Percentiles rank a stretch among this genome's conserved stretches.
Evolutionary conservation across 73 alveolate genomes (phyloP).

Genomic region (Paramecium tetraurelia): DNA sequence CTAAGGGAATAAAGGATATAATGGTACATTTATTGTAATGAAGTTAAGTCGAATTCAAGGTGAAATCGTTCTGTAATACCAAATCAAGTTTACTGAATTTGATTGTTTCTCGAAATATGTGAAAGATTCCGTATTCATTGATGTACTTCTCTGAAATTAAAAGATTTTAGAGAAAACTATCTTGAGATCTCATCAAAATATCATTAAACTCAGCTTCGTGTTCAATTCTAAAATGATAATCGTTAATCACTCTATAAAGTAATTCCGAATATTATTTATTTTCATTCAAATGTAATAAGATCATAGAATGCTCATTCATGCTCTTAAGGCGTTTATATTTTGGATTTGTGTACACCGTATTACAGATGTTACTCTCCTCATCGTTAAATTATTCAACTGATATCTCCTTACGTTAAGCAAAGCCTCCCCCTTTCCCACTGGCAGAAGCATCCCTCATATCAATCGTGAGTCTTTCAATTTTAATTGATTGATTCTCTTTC

Average conservation of each 20-base stretch:
- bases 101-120: not conserved
- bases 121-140: not conserved
- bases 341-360: not conserved
- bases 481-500: not conserved
- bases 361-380: not conserved
- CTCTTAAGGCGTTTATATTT: not conserved
- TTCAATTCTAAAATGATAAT: not conserved
- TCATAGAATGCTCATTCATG: not conserved
- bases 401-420: not conserved
- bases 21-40: not conserved
- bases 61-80: not conserved
- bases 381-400: not conserved
- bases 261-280: not conserved
- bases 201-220: not conserved
- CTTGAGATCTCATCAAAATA: not conserved
- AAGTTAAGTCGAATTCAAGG: not conserved
- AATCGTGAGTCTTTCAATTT: not conserved
- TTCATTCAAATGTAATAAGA: not conserved
- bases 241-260: not conserved
- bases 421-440: not conserved
- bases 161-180: not conserved
- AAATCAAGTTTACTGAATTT: not conserved
- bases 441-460: constrained; percentile 14
- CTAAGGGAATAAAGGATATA: not conserved
- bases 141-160: not conserved